Percentiles rank a stretch among this genome's conserved stretches.
These are phyloP conservation scores for Iris macrosiphon DNA, from an alignment of 106 monocot genomes.

Conservation along the genomic window DNA sequence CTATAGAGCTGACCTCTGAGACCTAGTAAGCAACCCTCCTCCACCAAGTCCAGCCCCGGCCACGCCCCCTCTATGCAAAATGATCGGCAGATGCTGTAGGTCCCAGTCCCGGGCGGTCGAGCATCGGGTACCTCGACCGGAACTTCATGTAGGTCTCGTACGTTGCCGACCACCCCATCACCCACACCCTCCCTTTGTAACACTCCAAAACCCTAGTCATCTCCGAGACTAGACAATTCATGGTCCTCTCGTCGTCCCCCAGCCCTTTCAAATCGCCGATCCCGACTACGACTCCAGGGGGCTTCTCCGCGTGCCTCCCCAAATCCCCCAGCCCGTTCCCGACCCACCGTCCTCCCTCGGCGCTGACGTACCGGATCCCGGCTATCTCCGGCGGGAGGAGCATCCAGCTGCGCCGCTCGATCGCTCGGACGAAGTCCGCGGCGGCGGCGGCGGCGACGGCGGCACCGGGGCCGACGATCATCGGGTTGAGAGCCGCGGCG, in stretches of 20 bases:
- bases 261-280: conserved; percentile 60
- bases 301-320: neutral
- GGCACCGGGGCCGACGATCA: conserved; percentile 62
- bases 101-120: conserved; percentile 33
- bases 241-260: conserved; percentile 23
- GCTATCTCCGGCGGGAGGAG: conserved; percentile 23
- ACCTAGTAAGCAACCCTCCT: conserved; percentile 8
- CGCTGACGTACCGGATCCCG: conserved; percentile 12
- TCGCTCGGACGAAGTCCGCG: conserved; percentile 24
- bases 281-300: conserved; percentile 27
- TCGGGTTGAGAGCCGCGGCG: conserved; percentile 24
- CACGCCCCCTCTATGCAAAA: conserved; percentile 3
- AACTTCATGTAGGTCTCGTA: conserved; percentile 59
- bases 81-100: conserved; percentile 27
- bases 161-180: conserved; percentile 61
- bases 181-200: conserved; percentile 30
- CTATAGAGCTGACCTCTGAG: conserved; percentile 4
- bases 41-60: neutral
- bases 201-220: conserved; percentile 39
- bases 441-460: conserved; percentile 49
- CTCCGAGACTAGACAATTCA: conserved; percentile 35
- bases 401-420: conserved; percentile 21
- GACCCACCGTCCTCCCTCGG: conserved; percentile 15
- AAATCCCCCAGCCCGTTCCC: conserved; percentile 17
- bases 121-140: conserved; percentile 22